Evolutionary conservation across 805 yeast species (phyloP).

Genomic region (Metschnikowia drakensbergensis): DNA sequence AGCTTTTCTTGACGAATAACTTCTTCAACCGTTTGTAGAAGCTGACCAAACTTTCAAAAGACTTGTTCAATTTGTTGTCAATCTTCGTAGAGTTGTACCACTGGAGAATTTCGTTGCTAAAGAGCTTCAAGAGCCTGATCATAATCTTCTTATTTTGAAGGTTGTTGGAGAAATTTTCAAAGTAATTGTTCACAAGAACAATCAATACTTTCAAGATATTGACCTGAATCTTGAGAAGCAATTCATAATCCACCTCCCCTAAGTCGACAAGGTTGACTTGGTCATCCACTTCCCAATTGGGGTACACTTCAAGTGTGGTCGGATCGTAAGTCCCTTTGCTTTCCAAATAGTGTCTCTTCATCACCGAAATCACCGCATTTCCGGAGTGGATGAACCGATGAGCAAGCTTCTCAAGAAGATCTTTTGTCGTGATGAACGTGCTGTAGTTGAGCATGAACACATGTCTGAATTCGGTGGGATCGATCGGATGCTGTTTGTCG

Average conservation of each 20-base stretch:
- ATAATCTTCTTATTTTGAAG: constrained; percentile 54
- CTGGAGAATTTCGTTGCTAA: constrained; percentile 61
- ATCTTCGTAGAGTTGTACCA: constrained; percentile 45
- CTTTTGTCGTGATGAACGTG: constrained; percentile 38
- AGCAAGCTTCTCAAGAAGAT: constrained; percentile 37
- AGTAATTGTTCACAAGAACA: constrained; percentile 68
- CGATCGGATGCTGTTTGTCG: constrained; percentile 34
- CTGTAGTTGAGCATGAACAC: constrained; percentile 41
- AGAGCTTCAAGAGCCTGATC: constrained; percentile 59
- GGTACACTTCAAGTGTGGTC: constrained; percentile 32
- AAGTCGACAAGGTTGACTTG: constrained; percentile 35
- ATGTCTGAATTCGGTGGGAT: constrained; percentile 38
- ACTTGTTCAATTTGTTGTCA: constrained; percentile 29
- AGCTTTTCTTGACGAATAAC: constrained; percentile 63
- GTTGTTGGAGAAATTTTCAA: constrained; percentile 70
- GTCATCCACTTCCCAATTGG: constrained; percentile 54
- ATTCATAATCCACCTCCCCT: constrained; percentile 56
- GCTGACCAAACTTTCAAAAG: constrained; percentile 38
- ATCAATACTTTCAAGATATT: constrained; percentile 76
- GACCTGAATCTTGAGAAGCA: constrained; percentile 72
- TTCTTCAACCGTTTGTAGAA: constrained; percentile 66
- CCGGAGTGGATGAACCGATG: constrained; percentile 41
- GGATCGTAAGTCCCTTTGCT: constrained; percentile 14
- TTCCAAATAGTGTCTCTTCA: constrained; percentile 29
- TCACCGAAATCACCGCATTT: constrained; percentile 42